Conservation (phyloP, 1,284 basidiomycete genomes). For the Pyrrhoderma lamaoense region DNA sequence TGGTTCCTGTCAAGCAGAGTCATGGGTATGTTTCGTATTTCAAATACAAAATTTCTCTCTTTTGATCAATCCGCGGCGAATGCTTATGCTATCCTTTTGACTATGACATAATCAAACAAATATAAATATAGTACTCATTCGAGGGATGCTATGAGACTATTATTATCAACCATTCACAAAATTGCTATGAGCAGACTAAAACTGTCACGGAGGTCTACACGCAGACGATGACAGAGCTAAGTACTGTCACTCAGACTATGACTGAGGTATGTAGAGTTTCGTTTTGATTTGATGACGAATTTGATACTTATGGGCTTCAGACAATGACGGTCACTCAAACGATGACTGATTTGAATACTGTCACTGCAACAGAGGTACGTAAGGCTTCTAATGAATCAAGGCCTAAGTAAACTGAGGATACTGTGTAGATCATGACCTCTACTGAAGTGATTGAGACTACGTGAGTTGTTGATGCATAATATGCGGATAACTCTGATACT, state of each 20-base stretch:
- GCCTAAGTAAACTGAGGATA: neutral
- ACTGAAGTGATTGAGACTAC: conserved; percentile 52
- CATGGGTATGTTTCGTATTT: conserved; percentile 42
- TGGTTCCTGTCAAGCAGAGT: conserved; percentile 44
- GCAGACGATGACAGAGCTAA: no score
- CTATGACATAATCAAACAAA: no score
- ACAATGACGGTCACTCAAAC: conserved; percentile 25
- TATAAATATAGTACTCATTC: conserved; percentile 26
- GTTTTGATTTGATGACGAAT: neutral
- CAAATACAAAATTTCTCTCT: conserved; percentile 1
- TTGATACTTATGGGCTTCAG: conserved; percentile 14
- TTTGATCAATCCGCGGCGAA: conserved; percentile 13
- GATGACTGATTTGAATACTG: conserved; percentile 25
- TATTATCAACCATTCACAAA: conserved; percentile 46
- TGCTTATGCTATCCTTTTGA: conserved; percentile 27
- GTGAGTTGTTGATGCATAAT: conserved; percentile 6
- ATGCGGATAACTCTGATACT: neutral
- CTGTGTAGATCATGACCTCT: conserved; percentile 38
- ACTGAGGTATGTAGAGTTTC: conserved; percentile 17
- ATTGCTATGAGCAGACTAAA: conserved; percentile 24
- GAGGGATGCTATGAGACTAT: conserved; percentile 58
- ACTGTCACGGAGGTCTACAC: conserved; percentile 29
- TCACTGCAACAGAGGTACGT: conserved; percentile 28
- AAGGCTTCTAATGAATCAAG: neutral
- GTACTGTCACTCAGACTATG: conserved; percentile 18